These are phyloP conservation scores for Zopfia rhizophila DNA, from an alignment of 2,329 filamentous ascomycete species.

Conservation along the genomic window DNA sequence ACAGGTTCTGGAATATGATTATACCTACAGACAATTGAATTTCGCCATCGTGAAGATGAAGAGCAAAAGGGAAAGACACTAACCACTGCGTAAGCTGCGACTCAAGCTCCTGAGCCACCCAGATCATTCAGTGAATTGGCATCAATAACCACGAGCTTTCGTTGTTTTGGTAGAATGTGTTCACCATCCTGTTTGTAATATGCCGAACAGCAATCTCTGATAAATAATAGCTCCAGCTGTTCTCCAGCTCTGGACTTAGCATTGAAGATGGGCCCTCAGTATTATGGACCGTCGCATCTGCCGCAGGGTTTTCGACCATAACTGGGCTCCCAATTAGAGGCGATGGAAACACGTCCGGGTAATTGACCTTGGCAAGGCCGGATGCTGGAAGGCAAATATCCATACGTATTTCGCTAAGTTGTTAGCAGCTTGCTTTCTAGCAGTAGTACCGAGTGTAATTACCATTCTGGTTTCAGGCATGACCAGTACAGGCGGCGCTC, in stretches of 20 bases:
- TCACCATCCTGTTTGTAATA: slow-evolving; percentile 25
- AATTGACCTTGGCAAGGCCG: slow-evolving; percentile 34
- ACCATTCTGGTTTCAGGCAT: slow-evolving; percentile 48
- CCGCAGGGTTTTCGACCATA: background rate
- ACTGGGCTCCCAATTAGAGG: slow-evolving; percentile 26
- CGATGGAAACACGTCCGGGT: slow-evolving; percentile 42
- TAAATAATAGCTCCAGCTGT: slow-evolving; percentile 45
- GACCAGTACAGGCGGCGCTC: slow-evolving; percentile 48
- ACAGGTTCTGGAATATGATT: slow-evolving; percentile 11
- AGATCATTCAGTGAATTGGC: slow-evolving; percentile 9
- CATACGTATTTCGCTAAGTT: slow-evolving; percentile 27
- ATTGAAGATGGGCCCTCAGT: background rate
- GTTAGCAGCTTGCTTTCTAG: no score
- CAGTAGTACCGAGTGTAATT: no score
- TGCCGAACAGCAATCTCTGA: slow-evolving; percentile 41
- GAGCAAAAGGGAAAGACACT: background rate
- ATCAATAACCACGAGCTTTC: slow-evolving; percentile 30
- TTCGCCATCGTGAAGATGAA: background rate
- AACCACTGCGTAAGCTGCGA: slow-evolving; percentile 22
- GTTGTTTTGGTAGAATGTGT: slow-evolving; percentile 20
- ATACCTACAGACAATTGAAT: background rate
- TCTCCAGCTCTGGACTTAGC: slow-evolving; percentile 30
- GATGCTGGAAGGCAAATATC: slow-evolving; percentile 28
- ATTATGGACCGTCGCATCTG: background rate
- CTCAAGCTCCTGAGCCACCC: slow-evolving; percentile 20